Evolutionary conservation across 352 stramenopile species (phyloP), one percentile per base, ranked within the genome.

Genomic region (Aphanomyces stellatus): DNA sequence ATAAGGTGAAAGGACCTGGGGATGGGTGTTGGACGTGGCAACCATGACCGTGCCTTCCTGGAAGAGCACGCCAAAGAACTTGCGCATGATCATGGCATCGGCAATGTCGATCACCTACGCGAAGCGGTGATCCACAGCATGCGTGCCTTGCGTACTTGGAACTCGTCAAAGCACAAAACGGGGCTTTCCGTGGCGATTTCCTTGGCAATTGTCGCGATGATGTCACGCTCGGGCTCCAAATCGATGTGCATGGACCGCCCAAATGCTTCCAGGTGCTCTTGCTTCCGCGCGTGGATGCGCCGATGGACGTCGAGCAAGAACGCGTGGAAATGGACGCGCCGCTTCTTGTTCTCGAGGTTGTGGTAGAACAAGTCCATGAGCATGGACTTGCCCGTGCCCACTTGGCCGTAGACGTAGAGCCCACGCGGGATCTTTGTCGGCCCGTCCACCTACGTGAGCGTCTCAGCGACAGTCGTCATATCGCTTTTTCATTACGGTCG

Each of bases 81-180:
- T 96, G 63, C 82, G 82, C 81, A 99, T 88, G 72, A 99, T 98
- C 68, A 99, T 83, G 31, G 96, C 96, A 75, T 99, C 94, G 1
- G 91, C 95, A 68, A 99, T 91, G 75, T 99, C 95, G 1, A 91
- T 98, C 19, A 99, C 89, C 42, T 67, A 48, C 35, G 6, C 4
- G 80, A 78, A 93, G 75, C 69, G 90, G 85, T 70, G 88, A 81
- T 67, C 88, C 13, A 11, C 1, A 59, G 7, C 25, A 51, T 34
- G 25, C 22, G n/a, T n/a, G 22, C 17, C 53, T 75, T 62, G 0
- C 62, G 71, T 19, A 87, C 78, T 84, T 99, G 95, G 72, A 99
- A 98, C 80, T 99, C 96, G 77, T 99, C 96, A 65, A 99, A 97
- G 80, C 93, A 98, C 28, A 99, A 76, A 53, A 99, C 37, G 42